Conservation (phyloP, 208 protist genomes). For the Trypanosoma conorhini region DNA sequence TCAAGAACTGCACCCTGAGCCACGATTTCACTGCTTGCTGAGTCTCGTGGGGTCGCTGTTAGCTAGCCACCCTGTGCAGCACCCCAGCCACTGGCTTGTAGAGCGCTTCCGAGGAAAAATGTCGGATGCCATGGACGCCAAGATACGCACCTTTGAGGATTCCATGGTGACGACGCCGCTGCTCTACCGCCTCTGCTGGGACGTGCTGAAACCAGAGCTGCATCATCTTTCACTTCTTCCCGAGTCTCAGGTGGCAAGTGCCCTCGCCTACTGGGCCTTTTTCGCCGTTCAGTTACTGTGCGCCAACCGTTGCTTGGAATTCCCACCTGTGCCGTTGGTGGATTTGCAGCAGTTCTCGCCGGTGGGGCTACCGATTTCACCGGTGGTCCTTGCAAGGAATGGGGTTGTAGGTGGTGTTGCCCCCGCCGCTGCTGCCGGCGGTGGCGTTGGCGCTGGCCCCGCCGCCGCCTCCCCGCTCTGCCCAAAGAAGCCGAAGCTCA, state of each 20-base stretch:
- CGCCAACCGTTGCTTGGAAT: conserved; percentile 34
- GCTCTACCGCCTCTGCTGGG: conserved; percentile 46
- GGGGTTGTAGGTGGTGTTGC: background rate
- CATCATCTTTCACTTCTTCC: conserved; percentile 25
- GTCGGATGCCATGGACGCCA: conserved; percentile 39
- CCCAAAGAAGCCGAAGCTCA: conserved; percentile 37
- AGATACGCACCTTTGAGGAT: conserved; percentile 53
- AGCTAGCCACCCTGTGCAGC: conserved; percentile 27
- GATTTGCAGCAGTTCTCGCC: conserved; percentile 26
- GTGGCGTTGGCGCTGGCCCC: background rate
- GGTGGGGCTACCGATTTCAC: conserved; percentile 3
- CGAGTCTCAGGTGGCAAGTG: conserved; percentile 25
- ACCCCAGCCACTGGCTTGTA: conserved; percentile 47
- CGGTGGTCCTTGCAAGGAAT: background rate
- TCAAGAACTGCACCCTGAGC: conserved; percentile 3
- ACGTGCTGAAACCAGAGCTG: conserved; percentile 42
- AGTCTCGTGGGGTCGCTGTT: conserved; percentile 57
- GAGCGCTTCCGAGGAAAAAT: conserved; percentile 59
- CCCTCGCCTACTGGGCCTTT: conserved; percentile 35
- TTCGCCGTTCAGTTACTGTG: conserved; percentile 47
- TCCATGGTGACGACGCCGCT: conserved; percentile 32
- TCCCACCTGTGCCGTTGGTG: conserved; percentile 37
- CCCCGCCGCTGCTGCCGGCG: background rate
- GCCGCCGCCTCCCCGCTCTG: background rate
- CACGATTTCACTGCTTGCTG: conserved; percentile 31